Evolutionary conservation across 306 rosid species (phyloP), one percentile per base, ranked within the genome.

Genomic region (Arachis stenosperma): DNA sequence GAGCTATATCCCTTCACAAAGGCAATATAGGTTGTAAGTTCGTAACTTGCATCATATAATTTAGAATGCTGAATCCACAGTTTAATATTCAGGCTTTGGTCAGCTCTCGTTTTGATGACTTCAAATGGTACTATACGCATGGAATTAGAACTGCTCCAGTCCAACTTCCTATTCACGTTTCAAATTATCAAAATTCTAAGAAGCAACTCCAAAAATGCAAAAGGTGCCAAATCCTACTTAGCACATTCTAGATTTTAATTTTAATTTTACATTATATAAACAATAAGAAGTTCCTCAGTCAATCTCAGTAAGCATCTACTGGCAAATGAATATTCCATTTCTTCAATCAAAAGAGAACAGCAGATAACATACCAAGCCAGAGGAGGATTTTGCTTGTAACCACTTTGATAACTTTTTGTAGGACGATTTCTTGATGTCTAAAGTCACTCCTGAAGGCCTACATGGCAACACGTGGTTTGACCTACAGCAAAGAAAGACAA

Each of bases 341-440:
- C 42, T 65, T 44, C 13, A 8, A 60, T 54, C 42, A 67, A 63
- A 41, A 51, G 17, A 51, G 52, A 33, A 75, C 37, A 71, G 80
- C 27, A 74, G 51, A 59, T 64, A 60, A 79, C 89, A 22, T 65
- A 94, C 97, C 97, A 91, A 77, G 71, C 94, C 89, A n/a, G 84
- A n/a, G 50, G 95, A 78, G 46, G 95, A 81, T 75, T 89, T 88
- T 68, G 92, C 87, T 79, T 84, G 96, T 76, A 91, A 84, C 97
- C 97, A 94, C 89, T 94, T 94, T 0, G 97, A 88, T 60, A 91
- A 59, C 83, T 94, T 94, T 86, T 91, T 94, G 86, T 89, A 56
- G 27, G 98, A 94, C 44, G 98, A 94, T 70, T 89, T 91, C 82
- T 91, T 89, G 87, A 94, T 88, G 88, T 91, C 96, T 55, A 94